phyloP scores from a whole-genome alignment of 345 rosid genomes.

The Luvunga scandens region DNA sequence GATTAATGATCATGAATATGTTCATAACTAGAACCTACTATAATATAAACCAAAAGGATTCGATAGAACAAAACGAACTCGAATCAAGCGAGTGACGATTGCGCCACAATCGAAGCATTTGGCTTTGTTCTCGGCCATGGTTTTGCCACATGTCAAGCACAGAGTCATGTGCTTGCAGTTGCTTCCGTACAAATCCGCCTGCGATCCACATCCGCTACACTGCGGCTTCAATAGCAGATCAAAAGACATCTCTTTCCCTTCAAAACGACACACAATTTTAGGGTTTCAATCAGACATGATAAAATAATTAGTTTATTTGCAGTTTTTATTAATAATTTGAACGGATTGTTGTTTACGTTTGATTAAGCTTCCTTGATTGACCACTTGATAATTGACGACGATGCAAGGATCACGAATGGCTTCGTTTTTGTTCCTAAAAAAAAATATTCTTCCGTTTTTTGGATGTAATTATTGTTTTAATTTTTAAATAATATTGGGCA shows the following conservation, averaged over 20 bases:
- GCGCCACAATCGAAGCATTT: slow-evolving; percentile 85
- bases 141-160: slow-evolving; percentile 81
- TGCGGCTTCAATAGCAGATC: slow-evolving; percentile 72
- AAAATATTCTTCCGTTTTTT: too few relatives aligned
- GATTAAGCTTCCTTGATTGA: not conserved
- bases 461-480: too few relatives aligned
- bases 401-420: not conserved
- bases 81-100: slow-evolving; percentile 69
- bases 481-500: too few relatives aligned
- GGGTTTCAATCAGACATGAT: not conserved
- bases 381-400: not conserved
- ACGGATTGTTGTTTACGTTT: not conserved
- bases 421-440: not conserved
- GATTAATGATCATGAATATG: not conserved
- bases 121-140: slow-evolving; percentile 77
- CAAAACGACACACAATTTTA: not conserved
- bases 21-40: not conserved
- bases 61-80: slow-evolving; percentile 39
- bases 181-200: slow-evolving; percentile 78
- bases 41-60: not conserved
- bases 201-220: slow-evolving; percentile 75
- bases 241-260: slow-evolving; percentile 47
- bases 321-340: not conserved
- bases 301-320: not conserved
- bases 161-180: slow-evolving; percentile 93